Evolutionary conservation across 768 basidiomycete species (phyloP), one percentile per base, ranked within the genome.

Genomic region (Rhizopogon vulgaris): DNA sequence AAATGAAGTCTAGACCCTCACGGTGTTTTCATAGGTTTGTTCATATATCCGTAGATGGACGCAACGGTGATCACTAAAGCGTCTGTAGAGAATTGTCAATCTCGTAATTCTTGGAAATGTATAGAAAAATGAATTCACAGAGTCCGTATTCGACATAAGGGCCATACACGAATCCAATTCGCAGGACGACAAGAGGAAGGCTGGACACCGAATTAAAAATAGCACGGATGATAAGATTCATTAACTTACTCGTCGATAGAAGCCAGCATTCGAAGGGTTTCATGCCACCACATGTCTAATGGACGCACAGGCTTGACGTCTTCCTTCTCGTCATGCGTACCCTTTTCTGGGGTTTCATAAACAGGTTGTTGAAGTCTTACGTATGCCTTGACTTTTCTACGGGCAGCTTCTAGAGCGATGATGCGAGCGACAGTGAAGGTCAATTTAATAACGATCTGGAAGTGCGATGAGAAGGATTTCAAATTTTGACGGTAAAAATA

Each of bases 261-360:
- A 18, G 84, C 87, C 54, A 93, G 65, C 64, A 79, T 79, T 32
- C 90, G 78, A 24, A 88, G 71, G 1, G 87, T 82, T 71, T 93
- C 91, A 58, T 94, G 91, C 88, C 90, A 93, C 91, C 91, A 94
- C 15, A 73, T 80, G 15, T 91, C 90, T 53, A 83, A 68, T 6
- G 81, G 77, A 41, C 83, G 84, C 17, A 73, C 68, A 10, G 91
- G 90, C 61, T 87, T 86, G 43, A 83, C 69, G 52, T 85, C 83
- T 41, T 87, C 84, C 63, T 83, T 85, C 72, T 92, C 91, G 49
- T 80, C 73, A 54, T 83, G 78, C 15, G 73, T 56, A 38, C 77
- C 78, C 66, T 88, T 90, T 54, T 79, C 80, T 7, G 80, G 72
- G 18, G 82, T 83, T 60, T 89, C 82, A 64, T 92, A 92, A 65